Evolutionary conservation across 2,329 filamentous ascomycete species (phyloP), one percentile per base, ranked within the genome.

Genomic region (Sporothrix curviconia): DNA sequence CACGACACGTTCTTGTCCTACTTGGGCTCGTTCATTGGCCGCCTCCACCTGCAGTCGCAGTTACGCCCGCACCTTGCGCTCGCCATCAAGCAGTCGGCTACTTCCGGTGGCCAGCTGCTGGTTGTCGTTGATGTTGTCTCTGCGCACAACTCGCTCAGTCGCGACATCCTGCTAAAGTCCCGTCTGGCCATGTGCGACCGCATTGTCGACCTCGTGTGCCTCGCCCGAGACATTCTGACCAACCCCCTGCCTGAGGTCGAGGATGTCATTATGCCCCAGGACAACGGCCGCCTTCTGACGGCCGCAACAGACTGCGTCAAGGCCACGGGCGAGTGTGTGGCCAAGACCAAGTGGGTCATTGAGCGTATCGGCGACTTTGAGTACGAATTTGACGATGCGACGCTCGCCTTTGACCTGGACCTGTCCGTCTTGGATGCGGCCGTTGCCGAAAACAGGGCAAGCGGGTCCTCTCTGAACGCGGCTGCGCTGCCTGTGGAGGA

Each of bases 351-450:
- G 66, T 80, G 83, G 68, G 84, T 95, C 44, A 87, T 99, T 58
- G 91, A 96, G 71, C 82, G 87, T 60, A 90, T 94, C 62, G 91
- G 92, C 19, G 92, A 96, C 70, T 95, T 96, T 63, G 91, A 96
- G 70, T 84, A 92, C 63, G 90, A 95, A 68, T 78, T 89, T 56
- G 83, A 87, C 63, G 68, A 74, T 37, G 74, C 73, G 17, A 71
- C 67, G 61, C 71, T 57, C 32, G 66, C 76, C 30, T 71, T 88
- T 25, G 80, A 78, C 7, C 77, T 86, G 53, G 80, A 84, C 61
- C 68, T 84, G 28, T 80, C 83, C 59, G 70, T 78, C n/a, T 71
- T 83, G 46, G 75, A 81, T 34, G 60, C 58, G 55, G 65, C 72
- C 7, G 67, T 71, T n/a, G 67, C 71, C 12, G 71, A 75, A 40